Evolutionary conservation across 345 rosid species (phyloP).

Genomic region (Bruguiera gymnorhiza): DNA sequence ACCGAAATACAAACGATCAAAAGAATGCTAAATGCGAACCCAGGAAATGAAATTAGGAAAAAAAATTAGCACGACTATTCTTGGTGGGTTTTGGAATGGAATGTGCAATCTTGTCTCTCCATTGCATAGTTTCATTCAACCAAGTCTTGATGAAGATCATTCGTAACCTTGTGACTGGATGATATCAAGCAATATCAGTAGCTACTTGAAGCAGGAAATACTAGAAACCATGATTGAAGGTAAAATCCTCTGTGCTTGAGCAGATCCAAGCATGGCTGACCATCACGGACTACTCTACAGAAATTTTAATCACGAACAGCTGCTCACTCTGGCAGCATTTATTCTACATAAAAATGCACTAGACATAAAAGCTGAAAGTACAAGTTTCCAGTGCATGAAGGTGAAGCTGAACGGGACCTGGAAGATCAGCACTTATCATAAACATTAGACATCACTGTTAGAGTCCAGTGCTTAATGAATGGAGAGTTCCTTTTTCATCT

Average conservation of each 20-base stretch:
- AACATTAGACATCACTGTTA: neutral
- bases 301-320: neutral
- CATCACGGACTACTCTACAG: too few species aligned
- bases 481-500: too few species aligned
- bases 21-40: neutral
- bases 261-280: too few species aligned
- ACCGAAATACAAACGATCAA: neutral
- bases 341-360: neutral
- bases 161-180: too few species aligned
- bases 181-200: too few species aligned
- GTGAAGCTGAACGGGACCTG: neutral
- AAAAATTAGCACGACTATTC: too few species aligned
- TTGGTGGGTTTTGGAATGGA: too few species aligned
- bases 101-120: too few species aligned
- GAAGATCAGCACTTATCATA: conserved; percentile 10
- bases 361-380: neutral
- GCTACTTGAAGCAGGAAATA: neutral
- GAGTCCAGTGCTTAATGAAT: too few species aligned
- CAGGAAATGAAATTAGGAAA: neutral
- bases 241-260: too few species aligned
- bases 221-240: neutral
- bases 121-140: too few species aligned
- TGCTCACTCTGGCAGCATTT: neutral
- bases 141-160: too few species aligned
- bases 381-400: neutral